These are phyloP conservation scores for Sisymbrium altissimum DNA, from an alignment of 345 rosid species.

Conservation along the genomic window DNA sequence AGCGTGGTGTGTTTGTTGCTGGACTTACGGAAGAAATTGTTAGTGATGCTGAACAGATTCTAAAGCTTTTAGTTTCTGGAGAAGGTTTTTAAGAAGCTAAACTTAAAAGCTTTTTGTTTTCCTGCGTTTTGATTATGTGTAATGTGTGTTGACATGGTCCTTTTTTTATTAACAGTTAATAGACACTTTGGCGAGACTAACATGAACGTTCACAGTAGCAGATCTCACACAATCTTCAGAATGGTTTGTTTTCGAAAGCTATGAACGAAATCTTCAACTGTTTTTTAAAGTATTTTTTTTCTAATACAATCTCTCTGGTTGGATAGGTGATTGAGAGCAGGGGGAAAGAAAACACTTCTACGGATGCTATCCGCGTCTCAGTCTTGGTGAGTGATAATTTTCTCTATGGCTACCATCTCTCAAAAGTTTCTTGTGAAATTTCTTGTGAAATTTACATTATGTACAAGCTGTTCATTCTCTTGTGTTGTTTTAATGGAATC, in stretches of 20 bases:
- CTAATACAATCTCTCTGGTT: constrained; percentile 5
- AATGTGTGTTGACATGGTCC: constrained; percentile 1
- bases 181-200: constrained; percentile 96
- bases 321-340: constrained; percentile 89
- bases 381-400: constrained; percentile 58
- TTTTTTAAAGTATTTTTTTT: not conserved
- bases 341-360: constrained; percentile 47
- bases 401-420: not conserved
- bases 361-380: constrained; percentile 82
- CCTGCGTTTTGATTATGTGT: not conserved
- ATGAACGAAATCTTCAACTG: not conserved
- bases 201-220: constrained; percentile 93
- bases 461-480: not conserved
- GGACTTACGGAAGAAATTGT: constrained; percentile 91
- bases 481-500: constrained; percentile 17
- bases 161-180: constrained; percentile 45
- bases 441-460: not conserved
- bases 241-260: constrained; percentile 51
- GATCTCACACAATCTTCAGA: constrained; percentile 96
- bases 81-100: constrained; percentile 60
- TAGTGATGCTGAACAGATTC: constrained; percentile 74
- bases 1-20: constrained; percentile 88
- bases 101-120: not conserved
- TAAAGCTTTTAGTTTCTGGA: constrained; percentile 73
- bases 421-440: not conserved